Percentiles rank a stretch among this genome's conserved stretches.
Evolutionary conservation across 305 asterid species (phyloP).

Genomic region (Withania somnifera): DNA sequence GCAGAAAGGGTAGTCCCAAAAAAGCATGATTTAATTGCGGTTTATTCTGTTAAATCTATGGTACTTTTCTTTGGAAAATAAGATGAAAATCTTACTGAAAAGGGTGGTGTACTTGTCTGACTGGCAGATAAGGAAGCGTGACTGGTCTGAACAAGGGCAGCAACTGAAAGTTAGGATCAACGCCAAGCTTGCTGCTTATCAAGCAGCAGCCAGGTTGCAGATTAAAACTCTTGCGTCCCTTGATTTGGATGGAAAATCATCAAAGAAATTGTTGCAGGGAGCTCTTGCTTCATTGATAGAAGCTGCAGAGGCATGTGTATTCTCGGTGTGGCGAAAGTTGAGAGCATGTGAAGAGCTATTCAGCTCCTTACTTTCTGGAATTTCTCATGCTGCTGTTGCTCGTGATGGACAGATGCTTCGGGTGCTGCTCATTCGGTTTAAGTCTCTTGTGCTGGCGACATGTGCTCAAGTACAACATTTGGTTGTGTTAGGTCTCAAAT

Average conservation of each 20-base stretch:
- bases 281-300: conserved; percentile 79
- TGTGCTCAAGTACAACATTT: conserved; percentile 66
- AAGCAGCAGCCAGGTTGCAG: conserved; percentile 79
- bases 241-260: conserved; percentile 80
- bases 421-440: conserved; percentile 79
- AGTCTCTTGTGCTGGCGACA: conserved; percentile 78
- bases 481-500: conserved; percentile 2
- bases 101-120: conserved; percentile 16
- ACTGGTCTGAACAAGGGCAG: conserved; percentile 95
- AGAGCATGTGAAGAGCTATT: conserved; percentile 95
- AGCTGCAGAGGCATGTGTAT: conserved; percentile 84
- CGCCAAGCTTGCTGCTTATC: conserved; percentile 72
- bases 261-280: conserved; percentile 84
- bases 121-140: conserved; percentile 79
- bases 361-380: conserved; percentile 78
- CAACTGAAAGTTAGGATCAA: conserved; percentile 72
- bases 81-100: conserved; percentile 2
- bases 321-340: conserved; percentile 80
- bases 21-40: neutral
- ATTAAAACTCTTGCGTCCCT: conserved; percentile 61
- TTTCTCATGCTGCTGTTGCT: conserved; percentile 73
- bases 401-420: conserved; percentile 96
- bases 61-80: neutral
- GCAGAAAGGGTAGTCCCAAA: neutral
- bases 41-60: neutral